These are phyloP conservation scores for Glarea lozoyensis DNA, from an alignment of 495 filamentous ascomycete genomes.

Conservation along the genomic window DNA sequence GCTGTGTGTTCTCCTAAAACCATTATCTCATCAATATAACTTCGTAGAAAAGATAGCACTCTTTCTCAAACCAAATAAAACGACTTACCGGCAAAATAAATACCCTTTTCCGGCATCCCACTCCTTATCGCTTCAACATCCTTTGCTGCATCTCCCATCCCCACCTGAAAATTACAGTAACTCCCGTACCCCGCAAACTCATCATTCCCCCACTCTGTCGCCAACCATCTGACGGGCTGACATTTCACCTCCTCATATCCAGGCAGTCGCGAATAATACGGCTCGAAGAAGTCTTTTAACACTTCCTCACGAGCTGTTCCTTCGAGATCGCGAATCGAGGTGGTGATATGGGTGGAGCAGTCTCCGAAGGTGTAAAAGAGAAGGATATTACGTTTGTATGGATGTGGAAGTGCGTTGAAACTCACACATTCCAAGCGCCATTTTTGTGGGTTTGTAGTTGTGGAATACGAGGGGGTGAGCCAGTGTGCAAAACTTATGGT, in stretches of 20 bases:
- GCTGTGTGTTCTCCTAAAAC: slow-evolving; percentile 65
- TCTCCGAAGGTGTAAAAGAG: slow-evolving; percentile 82
- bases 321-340: slow-evolving; percentile 26
- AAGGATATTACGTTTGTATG: slow-evolving; percentile 65
- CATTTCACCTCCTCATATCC: slow-evolving; percentile 52
- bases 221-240: slow-evolving; percentile 49
- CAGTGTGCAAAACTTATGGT: slow-evolving; percentile 54
- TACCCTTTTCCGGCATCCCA: slow-evolving; percentile 56
- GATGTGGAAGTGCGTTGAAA: slow-evolving; percentile 51
- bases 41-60: not conserved
- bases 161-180: slow-evolving; percentile 83
- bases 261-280: slow-evolving; percentile 68
- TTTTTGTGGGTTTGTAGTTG: slow-evolving; percentile 45
- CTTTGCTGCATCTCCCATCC: slow-evolving; percentile 53
- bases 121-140: slow-evolving; percentile 66
- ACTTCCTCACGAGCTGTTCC: slow-evolving; percentile 24
- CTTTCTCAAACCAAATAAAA: not conserved
- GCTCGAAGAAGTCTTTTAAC: slow-evolving; percentile 53
- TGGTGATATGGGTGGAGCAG: slow-evolving; percentile 40
- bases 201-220: slow-evolving; percentile 76
- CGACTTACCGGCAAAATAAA: slow-evolving; percentile 71
- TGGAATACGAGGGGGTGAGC: slow-evolving; percentile 51
- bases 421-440: slow-evolving; percentile 78
- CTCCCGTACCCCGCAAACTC: slow-evolving; percentile 76
- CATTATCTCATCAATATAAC: not conserved